phyloP scores from a whole-genome alignment of 805 yeast species.

The Myxozyma udenii region DNA sequence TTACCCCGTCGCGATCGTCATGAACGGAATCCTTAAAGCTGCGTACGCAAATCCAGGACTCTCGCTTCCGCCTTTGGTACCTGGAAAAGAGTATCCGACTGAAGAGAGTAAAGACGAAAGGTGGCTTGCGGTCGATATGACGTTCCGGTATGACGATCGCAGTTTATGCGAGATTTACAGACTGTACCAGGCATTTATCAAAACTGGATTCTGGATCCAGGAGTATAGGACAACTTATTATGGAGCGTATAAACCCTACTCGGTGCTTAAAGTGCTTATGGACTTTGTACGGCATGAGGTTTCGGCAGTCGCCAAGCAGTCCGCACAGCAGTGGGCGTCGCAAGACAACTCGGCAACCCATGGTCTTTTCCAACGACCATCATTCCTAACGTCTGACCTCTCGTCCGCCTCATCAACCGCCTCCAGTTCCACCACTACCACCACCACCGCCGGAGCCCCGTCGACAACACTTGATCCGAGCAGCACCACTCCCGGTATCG shows the following conservation, averaged over 20 bases:
- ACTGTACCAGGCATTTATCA: slow-evolving; percentile 23
- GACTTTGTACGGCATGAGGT: slow-evolving; percentile 22
- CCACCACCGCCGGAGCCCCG: too few species aligned
- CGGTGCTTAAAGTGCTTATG: slow-evolving; percentile 7
- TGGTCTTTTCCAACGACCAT: too few species aligned
- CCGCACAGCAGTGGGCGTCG: not conserved
- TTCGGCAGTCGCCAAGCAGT: not conserved
- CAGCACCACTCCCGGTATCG: too few species aligned
- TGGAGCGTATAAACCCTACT: slow-evolving; percentile 15
- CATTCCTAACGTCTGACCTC: not conserved
- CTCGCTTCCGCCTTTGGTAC: slow-evolving; percentile 5
- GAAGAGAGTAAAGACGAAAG: slow-evolving; percentile 6
- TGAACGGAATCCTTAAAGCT: slow-evolving; percentile 14
- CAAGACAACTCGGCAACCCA: not conserved
- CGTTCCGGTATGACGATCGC: slow-evolving; percentile 23
- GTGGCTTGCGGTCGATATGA: slow-evolving; percentile 17
- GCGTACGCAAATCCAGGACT: slow-evolving; percentile 13
- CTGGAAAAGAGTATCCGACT: not conserved
- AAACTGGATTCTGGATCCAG: slow-evolving; percentile 11
- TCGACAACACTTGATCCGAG: too few species aligned
- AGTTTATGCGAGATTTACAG: slow-evolving; percentile 14
- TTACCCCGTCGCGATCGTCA: slow-evolving; percentile 16
- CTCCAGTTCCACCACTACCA: too few species aligned
- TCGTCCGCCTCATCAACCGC: not conserved
- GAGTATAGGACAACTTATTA: slow-evolving; percentile 8